phyloP scores from a whole-genome alignment of 164 flowering plant genomes.

The Brasenia schreberi region DNA sequence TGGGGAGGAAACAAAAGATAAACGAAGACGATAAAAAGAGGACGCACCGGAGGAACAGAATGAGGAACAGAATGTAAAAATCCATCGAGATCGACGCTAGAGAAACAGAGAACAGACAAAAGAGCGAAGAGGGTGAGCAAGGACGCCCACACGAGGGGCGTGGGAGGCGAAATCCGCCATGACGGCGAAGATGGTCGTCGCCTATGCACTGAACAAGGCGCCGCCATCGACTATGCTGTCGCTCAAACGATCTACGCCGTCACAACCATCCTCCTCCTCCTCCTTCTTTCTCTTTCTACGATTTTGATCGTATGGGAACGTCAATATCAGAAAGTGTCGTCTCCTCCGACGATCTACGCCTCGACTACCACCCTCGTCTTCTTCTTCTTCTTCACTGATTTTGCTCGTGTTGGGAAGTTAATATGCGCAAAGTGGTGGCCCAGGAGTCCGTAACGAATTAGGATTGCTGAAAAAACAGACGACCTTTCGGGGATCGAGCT shows the following conservation, averaged over 20 bases:
- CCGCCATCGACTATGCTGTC: neutral
- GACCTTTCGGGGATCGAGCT: neutral
- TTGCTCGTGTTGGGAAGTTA: no score
- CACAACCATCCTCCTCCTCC: neutral
- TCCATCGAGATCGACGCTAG: neutral
- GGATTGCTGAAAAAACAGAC: neutral
- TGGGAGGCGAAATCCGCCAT: neutral
- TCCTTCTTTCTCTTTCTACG: no score
- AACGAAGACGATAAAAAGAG: neutral
- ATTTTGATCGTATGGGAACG: no score
- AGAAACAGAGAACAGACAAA: neutral
- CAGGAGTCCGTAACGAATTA: neutral
- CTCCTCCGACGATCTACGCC: no score
- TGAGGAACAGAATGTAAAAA: neutral
- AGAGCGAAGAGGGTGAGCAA: neutral
- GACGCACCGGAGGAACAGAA: neutral
- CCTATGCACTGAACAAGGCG: neutral
- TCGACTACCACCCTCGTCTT: no score
- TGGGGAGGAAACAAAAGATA: neutral
- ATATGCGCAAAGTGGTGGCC: no score
- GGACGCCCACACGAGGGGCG: neutral
- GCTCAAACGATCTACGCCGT: neutral
- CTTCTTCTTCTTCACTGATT: no score
- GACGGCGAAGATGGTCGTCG: neutral
- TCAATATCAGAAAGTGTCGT: no score